Evolutionary conservation across 495 filamentous ascomycete genomes (phyloP).

Genomic region (Podospora didyma): DNA sequence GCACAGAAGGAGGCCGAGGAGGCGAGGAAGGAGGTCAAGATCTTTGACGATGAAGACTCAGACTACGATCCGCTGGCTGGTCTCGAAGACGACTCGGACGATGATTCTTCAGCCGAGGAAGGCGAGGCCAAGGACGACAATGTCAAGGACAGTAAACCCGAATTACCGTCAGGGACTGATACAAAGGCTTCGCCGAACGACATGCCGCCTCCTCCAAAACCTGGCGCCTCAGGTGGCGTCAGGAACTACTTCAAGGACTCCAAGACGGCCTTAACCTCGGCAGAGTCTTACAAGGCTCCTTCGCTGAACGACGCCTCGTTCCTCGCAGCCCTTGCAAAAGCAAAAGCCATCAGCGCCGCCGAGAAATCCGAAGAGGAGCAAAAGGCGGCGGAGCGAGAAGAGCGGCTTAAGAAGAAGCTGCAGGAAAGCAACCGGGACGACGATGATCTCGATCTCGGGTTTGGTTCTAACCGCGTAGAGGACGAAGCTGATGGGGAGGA

Average conservation of each 20-base stretch:
- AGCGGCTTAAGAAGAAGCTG: constrained; percentile 69
- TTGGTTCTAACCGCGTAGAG: constrained; percentile 77
- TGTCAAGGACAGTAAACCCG: background rate
- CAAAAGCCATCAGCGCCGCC: constrained; percentile 61
- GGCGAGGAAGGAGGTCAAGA: constrained; percentile 62
- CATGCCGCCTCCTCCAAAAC: constrained; percentile 44
- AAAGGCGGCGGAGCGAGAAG: constrained; percentile 46
- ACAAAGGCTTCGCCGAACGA: constrained; percentile 11
- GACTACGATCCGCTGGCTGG: constrained; percentile 87
- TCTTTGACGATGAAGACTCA: constrained; percentile 81
- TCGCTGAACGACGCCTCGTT: constrained; percentile 71
- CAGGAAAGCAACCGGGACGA: constrained; percentile 76
- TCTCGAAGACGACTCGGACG: constrained; percentile 51
- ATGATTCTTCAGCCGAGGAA: constrained; percentile 34
- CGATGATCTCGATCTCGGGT: constrained; percentile 91
- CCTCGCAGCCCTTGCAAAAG: constrained; percentile 79
- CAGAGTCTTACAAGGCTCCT: constrained; percentile 45
- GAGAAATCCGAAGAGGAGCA: constrained; percentile 43
- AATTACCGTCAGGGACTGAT: background rate
- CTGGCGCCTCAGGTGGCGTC: constrained; percentile 19
- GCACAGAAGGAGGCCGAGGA: constrained; percentile 41
- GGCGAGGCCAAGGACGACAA: constrained; percentile 18
- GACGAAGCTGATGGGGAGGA: constrained; percentile 69
- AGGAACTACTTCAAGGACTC: constrained; percentile 60
- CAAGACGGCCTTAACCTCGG: constrained; percentile 38